Base-by-base conservation (phyloP, 2,329 filamentous ascomycete species). In the Alternaria novae-zelandiae region DNA sequence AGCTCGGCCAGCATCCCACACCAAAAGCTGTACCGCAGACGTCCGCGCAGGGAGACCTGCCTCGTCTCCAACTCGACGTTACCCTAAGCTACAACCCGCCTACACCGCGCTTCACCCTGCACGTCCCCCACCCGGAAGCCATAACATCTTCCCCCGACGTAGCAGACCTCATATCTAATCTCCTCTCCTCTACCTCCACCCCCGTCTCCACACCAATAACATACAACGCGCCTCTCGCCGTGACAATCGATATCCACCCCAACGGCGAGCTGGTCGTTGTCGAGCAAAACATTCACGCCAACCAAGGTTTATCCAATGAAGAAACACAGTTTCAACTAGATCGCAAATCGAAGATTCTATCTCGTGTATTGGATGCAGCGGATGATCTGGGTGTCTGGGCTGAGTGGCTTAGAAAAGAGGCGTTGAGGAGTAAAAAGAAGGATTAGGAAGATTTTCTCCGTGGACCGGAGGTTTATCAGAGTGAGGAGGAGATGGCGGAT, bases 191-290 rank as follows among this genome's bases (percentile, higher is more conserved):
- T 20, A 59, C 64, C 83, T 76, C 78, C 74, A 13, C 41, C 5
- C 41, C n/a, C 1, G 3, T 21, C 4, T 41, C 44, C 9, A n/a
- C 26, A 10, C 25, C 36, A 4, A 12, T 28, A 5, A 1, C 28
- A 0, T 54, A 54, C 43, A 55, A 23, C 32, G 86, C 84, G 2
- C 71, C 77, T 4, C 61, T 78, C 26, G 85, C 85, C 62, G 79
- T 91, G 23, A 84, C 83, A 25, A 70, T 91, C 12, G 87, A 88
- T 69, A 85, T 92, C 17, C 82, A 86, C 20, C 82, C 85, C 36
- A 88, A 90, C 59, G 90, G 86, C 5, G 82, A 86, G 13, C 83
- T 91, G 5, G 82, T 86, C 17, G 82, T 92, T 36, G 78, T 84
- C 4, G 84, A 86, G 23, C 87, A 91, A 69, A 90, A 90, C 65